A percentile compares a stretch with the other conserved stretches of the same genome.
Evolutionary conservation across 306 rosid species (phyloP).

Genomic region (Casuarina glauca): DNA sequence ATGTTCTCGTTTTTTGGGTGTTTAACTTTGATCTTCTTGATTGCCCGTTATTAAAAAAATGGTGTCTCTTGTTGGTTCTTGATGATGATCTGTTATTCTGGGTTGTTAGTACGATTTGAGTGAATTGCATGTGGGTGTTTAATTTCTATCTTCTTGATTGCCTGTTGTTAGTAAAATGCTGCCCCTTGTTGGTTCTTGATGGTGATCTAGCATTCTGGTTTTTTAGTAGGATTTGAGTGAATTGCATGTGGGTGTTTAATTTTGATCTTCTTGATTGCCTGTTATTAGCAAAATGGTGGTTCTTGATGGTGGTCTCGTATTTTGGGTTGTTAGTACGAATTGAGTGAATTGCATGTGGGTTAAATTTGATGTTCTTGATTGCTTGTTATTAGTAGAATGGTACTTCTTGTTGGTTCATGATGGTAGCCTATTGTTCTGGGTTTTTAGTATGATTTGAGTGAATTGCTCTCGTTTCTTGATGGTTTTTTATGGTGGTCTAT

Average conservation of each 20-base stretch:
- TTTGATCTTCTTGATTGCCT: not conserved
- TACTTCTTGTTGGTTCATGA: not conserved
- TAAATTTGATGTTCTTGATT: not conserved
- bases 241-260: not conserved
- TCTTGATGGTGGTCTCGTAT: not conserved
- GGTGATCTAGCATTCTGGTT: not conserved
- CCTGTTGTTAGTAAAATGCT: not conserved
- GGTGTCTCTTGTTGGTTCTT: not conserved
- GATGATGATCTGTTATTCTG: not conserved
- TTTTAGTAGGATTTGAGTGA: not conserved
- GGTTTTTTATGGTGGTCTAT: not conserved
- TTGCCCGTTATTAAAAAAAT: not conserved
- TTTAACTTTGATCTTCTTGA: not conserved
- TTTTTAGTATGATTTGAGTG: not conserved
- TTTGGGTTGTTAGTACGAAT: not conserved
- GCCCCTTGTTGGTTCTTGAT: not conserved
- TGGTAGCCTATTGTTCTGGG: not conserved
- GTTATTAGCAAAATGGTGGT: not conserved
- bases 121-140: not conserved
- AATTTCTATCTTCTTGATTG: not conserved
- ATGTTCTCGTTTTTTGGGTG: not conserved
- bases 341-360: not conserved
- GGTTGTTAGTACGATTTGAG: not conserved
- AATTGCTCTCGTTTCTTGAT: not conserved
- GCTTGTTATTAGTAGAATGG: not conserved